Evolutionary conservation across 306 rosid species (phyloP).

Genomic region (Dryas octopetala): DNA sequence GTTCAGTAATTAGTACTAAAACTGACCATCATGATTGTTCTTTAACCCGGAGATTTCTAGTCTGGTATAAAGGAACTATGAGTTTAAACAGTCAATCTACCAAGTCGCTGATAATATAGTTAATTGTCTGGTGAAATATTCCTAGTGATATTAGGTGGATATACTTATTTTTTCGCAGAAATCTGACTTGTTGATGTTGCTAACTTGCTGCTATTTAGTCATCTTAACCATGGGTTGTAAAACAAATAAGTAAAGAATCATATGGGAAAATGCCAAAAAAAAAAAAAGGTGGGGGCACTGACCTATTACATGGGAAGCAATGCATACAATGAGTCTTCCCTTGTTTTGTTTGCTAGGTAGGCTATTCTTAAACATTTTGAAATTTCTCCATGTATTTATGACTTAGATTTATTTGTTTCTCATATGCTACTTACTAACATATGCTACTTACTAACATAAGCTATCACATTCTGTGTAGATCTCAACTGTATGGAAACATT

Average conservation of each 20-base stretch:
- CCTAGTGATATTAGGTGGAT: not conserved
- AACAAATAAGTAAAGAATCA: not conserved
- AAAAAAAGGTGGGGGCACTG: not conserved
- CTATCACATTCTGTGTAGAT: conserved; percentile 49
- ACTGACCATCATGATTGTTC: not conserved
- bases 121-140: not conserved
- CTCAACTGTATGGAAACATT: conserved; percentile 83
- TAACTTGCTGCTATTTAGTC: not conserved
- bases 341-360: conserved; percentile 19
- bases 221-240: not conserved
- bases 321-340: conserved; percentile 1
- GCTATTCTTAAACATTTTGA: conserved; percentile 11
- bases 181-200: not conserved
- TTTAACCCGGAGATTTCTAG: not conserved
- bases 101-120: not conserved
- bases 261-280: not conserved
- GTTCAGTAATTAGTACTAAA: not conserved
- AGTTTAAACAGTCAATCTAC: not conserved
- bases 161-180: not conserved
- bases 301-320: not conserved
- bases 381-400: conserved; percentile 10
- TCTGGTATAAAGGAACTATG: not conserved
- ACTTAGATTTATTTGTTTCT: conserved; percentile 1
- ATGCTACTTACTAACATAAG: conserved; percentile 33
- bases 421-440: conserved; percentile 30